A percentile compares a stretch with the other conserved stretches of the same genome.
Evolutionary conservation across 495 filamentous ascomycete genomes (phyloP).

Genomic region (Tuber microsphaerosporum): DNA sequence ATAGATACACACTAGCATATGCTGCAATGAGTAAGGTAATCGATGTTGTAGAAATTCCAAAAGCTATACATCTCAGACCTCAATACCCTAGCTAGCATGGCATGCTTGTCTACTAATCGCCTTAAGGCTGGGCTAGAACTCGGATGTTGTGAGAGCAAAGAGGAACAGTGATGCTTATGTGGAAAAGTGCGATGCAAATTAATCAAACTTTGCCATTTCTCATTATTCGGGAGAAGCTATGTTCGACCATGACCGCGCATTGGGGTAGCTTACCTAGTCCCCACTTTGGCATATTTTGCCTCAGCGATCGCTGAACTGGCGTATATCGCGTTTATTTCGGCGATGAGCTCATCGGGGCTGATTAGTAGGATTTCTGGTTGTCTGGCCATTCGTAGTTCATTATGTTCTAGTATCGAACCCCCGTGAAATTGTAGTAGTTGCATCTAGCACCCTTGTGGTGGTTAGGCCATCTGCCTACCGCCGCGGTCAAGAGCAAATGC

Average conservation of each 20-base stretch:
- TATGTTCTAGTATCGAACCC: conserved; percentile 13
- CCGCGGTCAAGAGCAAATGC: too few relatives aligned
- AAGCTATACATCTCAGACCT: conserved; percentile 68
- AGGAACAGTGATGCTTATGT: conserved; percentile 62
- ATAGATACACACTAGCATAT: conserved; percentile 76
- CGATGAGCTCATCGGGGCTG: conserved; percentile 64
- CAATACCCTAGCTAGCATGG: conserved; percentile 81
- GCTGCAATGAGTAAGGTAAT: conserved; percentile 62
- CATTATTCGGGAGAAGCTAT: conserved; percentile 45
- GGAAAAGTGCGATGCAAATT: too few relatives aligned
- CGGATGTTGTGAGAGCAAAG: conserved; percentile 69
- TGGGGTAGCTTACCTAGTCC: conserved; percentile 51
- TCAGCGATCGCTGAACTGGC: conserved; percentile 70
- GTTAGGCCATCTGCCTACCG: neutral
- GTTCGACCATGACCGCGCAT: conserved; percentile 51
- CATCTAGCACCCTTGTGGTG: neutral
- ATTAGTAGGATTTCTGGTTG: conserved; percentile 53
- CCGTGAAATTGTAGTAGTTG: neutral
- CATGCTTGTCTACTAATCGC: conserved; percentile 59
- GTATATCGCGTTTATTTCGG: conserved; percentile 68
- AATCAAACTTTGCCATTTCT: too few relatives aligned
- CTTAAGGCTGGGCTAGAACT: conserved; percentile 54
- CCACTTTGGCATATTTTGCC: conserved; percentile 66
- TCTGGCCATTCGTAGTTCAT: conserved; percentile 25
- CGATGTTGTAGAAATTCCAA: conserved; percentile 65